Conservation (phyloP, 345 rosid species). For the Hibiscus syriacus region DNA sequence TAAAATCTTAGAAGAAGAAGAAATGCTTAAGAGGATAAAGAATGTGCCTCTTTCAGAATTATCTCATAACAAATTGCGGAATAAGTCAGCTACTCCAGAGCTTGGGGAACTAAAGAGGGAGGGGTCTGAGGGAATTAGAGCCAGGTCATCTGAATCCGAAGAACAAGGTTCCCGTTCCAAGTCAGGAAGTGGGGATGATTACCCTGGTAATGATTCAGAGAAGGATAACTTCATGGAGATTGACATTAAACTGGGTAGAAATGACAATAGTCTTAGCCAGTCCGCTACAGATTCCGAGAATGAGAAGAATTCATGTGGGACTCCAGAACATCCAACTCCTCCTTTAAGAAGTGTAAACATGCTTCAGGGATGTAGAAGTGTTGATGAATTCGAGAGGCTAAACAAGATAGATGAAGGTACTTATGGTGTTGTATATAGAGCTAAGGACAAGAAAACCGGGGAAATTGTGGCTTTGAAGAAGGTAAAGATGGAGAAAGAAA, state of each 20-base stretch:
- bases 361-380: conserved; percentile 61
- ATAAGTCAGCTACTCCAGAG: background rate
- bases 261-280: background rate
- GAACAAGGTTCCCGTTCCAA: background rate
- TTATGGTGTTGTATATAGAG: conserved; percentile 77
- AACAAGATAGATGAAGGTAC: conserved; percentile 85
- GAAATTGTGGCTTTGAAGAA: conserved; percentile 81
- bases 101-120: background rate
- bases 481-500: conserved; percentile 62
- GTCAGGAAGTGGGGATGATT: background rate
- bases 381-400: conserved; percentile 57
- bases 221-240: background rate
- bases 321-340: background rate
- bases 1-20: background rate
- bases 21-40: background rate
- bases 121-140: background rate
- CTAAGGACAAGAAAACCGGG: conserved; percentile 56
- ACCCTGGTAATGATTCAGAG: background rate
- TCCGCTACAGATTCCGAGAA: background rate
- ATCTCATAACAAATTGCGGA: background rate
- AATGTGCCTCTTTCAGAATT: background rate
- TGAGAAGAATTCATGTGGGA: background rate
- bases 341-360: conserved; percentile 31
- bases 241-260: background rate
- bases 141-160: background rate